These are phyloP conservation scores for Trifolium repens DNA, from an alignment of 306 rosid genomes.

Conservation along the genomic window DNA sequence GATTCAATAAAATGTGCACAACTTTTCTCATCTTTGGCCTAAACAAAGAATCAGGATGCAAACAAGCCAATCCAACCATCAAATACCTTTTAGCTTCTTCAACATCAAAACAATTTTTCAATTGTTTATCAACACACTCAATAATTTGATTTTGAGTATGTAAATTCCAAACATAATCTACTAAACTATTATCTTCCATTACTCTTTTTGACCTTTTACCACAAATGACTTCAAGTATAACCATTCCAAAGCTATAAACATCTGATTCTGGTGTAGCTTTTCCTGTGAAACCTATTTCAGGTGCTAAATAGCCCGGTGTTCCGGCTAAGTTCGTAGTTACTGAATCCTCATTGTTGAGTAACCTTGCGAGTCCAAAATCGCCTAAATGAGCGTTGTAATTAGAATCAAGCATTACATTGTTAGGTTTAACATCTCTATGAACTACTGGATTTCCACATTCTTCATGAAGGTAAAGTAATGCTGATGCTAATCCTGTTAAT, in stretches of 20 bases:
- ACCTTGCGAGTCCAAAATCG: conserved; percentile 64
- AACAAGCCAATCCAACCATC: conserved; percentile 65
- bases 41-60: conserved; percentile 48
- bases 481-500: conserved; percentile 58
- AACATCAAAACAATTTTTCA: conserved; percentile 42
- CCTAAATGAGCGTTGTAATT: conserved; percentile 54
- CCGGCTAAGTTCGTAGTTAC: conserved; percentile 53
- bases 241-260: conserved; percentile 65
- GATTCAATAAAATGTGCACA: conserved; percentile 52
- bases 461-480: conserved; percentile 62
- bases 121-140: conserved; percentile 52
- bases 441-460: conserved; percentile 67
- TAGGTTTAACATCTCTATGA: conserved; percentile 64
- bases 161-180: conserved; percentile 56
- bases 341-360: conserved; percentile 47
- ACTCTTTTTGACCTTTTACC: conserved; percentile 58
- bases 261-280: conserved; percentile 61
- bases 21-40: conserved; percentile 66
- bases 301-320: conserved; percentile 64
- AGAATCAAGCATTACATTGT: conserved; percentile 57
- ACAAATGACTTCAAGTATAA: conserved; percentile 62
- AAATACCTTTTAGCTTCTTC: conserved; percentile 54
- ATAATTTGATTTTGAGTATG: conserved; percentile 44
- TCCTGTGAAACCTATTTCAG: conserved; percentile 55
- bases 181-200: conserved; percentile 51